Evolutionary conservation across 2,329 filamentous ascomycete species (phyloP).

Genomic region (Arthrobotrys sinensis): DNA sequence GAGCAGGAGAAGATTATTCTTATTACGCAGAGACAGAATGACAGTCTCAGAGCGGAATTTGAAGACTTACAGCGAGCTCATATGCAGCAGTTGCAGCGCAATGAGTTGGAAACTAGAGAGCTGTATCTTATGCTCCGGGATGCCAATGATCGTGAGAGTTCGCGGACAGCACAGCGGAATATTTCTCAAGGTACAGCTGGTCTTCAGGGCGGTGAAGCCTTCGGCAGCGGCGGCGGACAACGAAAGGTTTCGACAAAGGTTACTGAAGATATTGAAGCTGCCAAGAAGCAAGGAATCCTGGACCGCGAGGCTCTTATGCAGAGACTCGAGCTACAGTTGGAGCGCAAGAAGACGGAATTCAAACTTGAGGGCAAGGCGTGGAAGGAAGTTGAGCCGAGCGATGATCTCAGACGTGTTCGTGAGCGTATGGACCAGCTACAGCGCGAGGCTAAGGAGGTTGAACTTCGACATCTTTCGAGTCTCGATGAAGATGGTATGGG

Average conservation of each 20-base stretch:
- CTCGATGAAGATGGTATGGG: slow-evolving; percentile 55
- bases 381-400: slow-evolving; percentile 88
- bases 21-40: slow-evolving; percentile 86
- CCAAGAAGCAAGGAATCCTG: slow-evolving; percentile 89
- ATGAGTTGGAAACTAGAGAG: slow-evolving; percentile 95
- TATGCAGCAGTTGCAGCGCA: slow-evolving; percentile 88
- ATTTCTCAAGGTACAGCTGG: slow-evolving; percentile 49
- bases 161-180: slow-evolving; percentile 71
- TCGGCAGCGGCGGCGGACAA: slow-evolving; percentile 69
- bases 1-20: slow-evolving; percentile 93
- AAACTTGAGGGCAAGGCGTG: slow-evolving; percentile 95
- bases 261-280: slow-evolving; percentile 75
- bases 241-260: slow-evolving; percentile 68
- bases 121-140: slow-evolving; percentile 98
- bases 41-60: slow-evolving; percentile 89
- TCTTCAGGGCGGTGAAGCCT: slow-evolving; percentile 69
- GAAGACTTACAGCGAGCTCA: slow-evolving; percentile 72
- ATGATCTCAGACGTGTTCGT: slow-evolving; percentile 89
- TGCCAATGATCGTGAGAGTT: slow-evolving; percentile 92
- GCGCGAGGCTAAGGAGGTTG: slow-evolving; percentile 62
- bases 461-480: slow-evolving; percentile 61
- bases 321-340: slow-evolving; percentile 92
- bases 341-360: slow-evolving; percentile 96
- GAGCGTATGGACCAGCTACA: slow-evolving; percentile 88
- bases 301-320: slow-evolving; percentile 94